Evolutionary conservation across 495 filamentous ascomycete genomes (phyloP).

Genomic region (Sabuloglossum arenarium): DNA sequence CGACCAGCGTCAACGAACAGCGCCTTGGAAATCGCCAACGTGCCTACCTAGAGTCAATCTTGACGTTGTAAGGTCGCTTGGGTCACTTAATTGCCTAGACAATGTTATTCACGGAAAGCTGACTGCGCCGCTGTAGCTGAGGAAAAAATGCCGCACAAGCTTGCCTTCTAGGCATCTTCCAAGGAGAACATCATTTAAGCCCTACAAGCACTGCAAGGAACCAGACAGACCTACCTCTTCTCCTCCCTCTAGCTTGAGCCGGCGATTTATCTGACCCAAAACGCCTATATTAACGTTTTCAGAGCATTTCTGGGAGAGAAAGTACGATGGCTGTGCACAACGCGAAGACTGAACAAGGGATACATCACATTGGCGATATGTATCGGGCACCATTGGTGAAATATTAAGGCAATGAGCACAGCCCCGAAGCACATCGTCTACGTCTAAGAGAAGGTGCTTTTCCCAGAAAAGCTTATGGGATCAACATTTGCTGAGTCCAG

Average conservation of each 20-base stretch:
- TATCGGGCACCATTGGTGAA: background rate
- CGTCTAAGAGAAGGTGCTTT: too few relatives aligned
- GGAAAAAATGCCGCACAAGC: background rate
- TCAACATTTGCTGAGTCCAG: too few relatives aligned
- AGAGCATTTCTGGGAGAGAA: background rate
- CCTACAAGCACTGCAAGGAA: background rate
- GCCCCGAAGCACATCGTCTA: too few relatives aligned
- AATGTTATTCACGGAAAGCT: too few relatives aligned
- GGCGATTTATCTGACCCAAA: background rate
- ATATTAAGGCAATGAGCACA: too few relatives aligned
- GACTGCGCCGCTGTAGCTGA: background rate
- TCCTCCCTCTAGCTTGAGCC: background rate
- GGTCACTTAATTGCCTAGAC: too few relatives aligned
- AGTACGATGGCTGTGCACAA: background rate
- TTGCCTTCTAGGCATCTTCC: background rate
- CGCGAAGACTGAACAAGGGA: background rate
- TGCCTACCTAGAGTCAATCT: too few relatives aligned
- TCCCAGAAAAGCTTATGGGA: too few relatives aligned
- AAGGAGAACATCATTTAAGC: background rate
- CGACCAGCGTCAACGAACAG: too few relatives aligned
- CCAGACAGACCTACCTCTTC: background rate
- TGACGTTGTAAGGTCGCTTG: too few relatives aligned
- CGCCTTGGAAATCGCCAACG: too few relatives aligned
- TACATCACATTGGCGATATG: background rate
- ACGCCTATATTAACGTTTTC: background rate